A percentile compares a stretch with the other conserved stretches of the same genome.
Evolutionary conservation across 2,329 filamentous ascomycete species (phyloP).

Genomic region (Fonsecaea nubica): DNA sequence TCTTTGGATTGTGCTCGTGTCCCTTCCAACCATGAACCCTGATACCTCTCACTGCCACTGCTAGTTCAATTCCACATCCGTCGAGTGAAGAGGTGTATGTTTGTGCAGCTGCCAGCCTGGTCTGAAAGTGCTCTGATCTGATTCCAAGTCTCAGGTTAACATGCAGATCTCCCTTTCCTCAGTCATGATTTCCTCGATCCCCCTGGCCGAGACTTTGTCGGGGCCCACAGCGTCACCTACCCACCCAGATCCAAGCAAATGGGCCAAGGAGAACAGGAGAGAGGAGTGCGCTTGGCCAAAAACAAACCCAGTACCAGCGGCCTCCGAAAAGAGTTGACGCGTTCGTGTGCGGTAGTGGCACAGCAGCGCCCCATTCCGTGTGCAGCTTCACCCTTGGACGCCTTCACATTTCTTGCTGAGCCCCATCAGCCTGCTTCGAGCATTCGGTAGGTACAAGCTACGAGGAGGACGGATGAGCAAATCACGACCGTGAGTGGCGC

Average conservation of each 20-base stretch:
- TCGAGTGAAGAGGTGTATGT: neutral
- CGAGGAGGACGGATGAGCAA: neutral
- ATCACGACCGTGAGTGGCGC: conserved; percentile 19
- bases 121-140: conserved; percentile 9
- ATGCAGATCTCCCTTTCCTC: conserved; percentile 28
- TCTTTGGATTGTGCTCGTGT: conserved; percentile 6
- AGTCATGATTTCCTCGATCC: conserved; percentile 63
- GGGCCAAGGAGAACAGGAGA: neutral
- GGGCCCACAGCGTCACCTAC: neutral
- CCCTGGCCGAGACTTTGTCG: conserved; percentile 45
- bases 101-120: neutral
- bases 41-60: neutral
- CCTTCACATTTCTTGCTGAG: conserved; percentile 10
- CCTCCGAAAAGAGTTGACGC: conserved; percentile 21
- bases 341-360: conserved; percentile 16
- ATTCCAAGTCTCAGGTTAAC: conserved; percentile 4
- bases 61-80: neutral
- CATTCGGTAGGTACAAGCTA: neutral
- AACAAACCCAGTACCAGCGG: conserved; percentile 2
- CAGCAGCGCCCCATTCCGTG: conserved; percentile 13
- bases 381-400: conserved; percentile 6
- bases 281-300: conserved; percentile 5
- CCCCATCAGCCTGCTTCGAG: conserved; percentile 16
- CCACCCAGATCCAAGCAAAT: conserved; percentile 11
- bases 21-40: neutral